Conservation (phyloP, 2,329 filamentous ascomycete genomes). For the Aschersonia sp. region DNA sequence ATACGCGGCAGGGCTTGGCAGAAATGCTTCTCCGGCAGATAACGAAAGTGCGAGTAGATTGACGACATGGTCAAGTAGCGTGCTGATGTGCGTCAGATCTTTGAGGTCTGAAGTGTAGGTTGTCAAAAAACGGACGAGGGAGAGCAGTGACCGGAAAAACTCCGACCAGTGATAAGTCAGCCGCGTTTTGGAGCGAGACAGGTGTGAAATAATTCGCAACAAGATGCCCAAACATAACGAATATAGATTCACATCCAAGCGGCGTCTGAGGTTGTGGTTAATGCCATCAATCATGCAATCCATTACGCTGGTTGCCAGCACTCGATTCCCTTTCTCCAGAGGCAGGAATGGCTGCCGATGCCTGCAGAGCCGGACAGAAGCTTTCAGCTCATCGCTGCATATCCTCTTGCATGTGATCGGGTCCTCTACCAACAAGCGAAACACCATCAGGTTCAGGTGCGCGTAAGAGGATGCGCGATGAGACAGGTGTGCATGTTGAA, state of each 20-base stretch:
- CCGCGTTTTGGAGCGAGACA: constrained; percentile 69
- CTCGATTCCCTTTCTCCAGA: constrained; percentile 53
- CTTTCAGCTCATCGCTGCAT: constrained; percentile 64
- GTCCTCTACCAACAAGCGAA: constrained; percentile 81
- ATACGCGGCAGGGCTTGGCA: constrained; percentile 75
- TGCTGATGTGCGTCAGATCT: constrained; percentile 51
- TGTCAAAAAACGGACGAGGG: constrained; percentile 78
- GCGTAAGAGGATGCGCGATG: constrained; percentile 66
- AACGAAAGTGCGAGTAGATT: constrained; percentile 74
- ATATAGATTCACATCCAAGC: constrained; percentile 76
- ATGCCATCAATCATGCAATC: constrained; percentile 84
- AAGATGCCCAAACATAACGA: constrained; percentile 69
- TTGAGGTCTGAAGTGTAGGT: constrained; percentile 72
- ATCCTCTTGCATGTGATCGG: constrained; percentile 67
- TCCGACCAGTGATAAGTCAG: constrained; percentile 90
- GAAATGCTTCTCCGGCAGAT: constrained; percentile 76
- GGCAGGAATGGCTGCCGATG: constrained; percentile 81
- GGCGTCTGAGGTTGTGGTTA: constrained; percentile 80
- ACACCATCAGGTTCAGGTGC: constrained; percentile 69
- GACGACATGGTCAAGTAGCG: constrained; percentile 62
- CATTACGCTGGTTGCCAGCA: constrained; percentile 61
- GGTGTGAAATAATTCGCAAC: constrained; percentile 67
- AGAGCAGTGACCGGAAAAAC: constrained; percentile 77
- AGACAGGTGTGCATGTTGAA: constrained; percentile 85
- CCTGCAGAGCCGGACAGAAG: constrained; percentile 67